A percentile compares a stretch with the other conserved stretches of the same genome.
These are phyloP conservation scores for Anthostomella pinea DNA, from an alignment of 2,329 filamentous ascomycete species.

Conservation along the genomic window DNA sequence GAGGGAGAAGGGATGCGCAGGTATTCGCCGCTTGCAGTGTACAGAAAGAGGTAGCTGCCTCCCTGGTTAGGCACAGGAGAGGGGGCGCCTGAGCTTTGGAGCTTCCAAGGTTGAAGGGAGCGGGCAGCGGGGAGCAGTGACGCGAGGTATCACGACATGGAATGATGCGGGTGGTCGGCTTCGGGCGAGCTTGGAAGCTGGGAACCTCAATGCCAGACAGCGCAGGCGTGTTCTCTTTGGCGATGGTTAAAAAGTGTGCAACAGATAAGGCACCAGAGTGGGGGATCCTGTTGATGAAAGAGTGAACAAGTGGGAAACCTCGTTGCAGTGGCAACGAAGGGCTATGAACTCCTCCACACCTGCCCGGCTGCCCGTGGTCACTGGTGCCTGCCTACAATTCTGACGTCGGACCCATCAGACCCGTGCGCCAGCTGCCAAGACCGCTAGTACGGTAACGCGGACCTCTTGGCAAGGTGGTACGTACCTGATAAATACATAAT, in stretches of 20 bases:
- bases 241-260: neutral
- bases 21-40: neutral
- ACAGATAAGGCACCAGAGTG: neutral
- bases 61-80: neutral
- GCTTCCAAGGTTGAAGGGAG: too few species aligned
- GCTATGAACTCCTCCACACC: too few species aligned
- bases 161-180: neutral
- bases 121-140: too few species aligned
- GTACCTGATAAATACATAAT: too few species aligned
- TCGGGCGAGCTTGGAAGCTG: neutral
- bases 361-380: too few species aligned
- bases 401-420: too few species aligned
- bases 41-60: neutral
- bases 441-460: too few species aligned
- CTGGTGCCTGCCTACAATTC: too few species aligned
- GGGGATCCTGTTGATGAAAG: constrained; percentile 13
- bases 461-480: too few species aligned
- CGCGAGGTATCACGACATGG: neutral
- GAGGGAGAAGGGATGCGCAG: neutral
- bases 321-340: constrained; percentile 18
- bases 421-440: too few species aligned
- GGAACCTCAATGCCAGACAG: neutral
- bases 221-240: neutral
- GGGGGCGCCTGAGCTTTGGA: neutral
- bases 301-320: constrained; percentile 6